phyloP scores from a whole-genome alignment of 73 alveolate species.

The Tetrahymena elliotti region DNA sequence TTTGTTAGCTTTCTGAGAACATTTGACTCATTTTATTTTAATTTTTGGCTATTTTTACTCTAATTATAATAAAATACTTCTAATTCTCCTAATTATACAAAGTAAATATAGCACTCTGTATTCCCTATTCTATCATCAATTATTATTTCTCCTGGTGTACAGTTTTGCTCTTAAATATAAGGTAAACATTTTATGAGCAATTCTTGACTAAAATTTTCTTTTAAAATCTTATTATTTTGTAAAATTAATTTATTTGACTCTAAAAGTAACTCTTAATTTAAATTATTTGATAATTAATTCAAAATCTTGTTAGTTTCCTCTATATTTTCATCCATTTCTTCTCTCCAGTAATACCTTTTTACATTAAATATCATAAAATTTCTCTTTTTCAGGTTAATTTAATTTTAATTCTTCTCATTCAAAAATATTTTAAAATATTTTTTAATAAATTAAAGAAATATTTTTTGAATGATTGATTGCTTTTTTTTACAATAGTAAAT shows the following conservation, averaged over 20 bases:
- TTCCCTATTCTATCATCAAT: neutral
- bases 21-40: neutral
- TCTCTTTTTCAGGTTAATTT: too few species aligned
- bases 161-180: neutral
- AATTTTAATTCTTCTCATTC: too few species aligned
- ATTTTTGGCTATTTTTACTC: neutral
- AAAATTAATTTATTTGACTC: slow-evolving; percentile 1
- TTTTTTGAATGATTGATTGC: too few species aligned
- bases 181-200: neutral
- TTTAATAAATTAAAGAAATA: too few species aligned
- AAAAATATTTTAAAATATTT: too few species aligned
- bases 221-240: neutral
- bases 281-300: slow-evolving; percentile 8
- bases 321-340: neutral
- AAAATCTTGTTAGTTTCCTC: slow-evolving; percentile 12
- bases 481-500: too few species aligned
- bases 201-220: neutral
- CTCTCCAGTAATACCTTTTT: slow-evolving; percentile 29
- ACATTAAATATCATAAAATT: neutral
- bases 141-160: neutral
- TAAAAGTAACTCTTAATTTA: slow-evolving; percentile 19
- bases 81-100: neutral
- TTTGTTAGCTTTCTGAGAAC: neutral
- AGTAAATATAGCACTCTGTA: neutral
- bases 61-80: neutral